Conservation (phyloP, 306 rosid species). For the Dalbergia cochinchinensis region DNA sequence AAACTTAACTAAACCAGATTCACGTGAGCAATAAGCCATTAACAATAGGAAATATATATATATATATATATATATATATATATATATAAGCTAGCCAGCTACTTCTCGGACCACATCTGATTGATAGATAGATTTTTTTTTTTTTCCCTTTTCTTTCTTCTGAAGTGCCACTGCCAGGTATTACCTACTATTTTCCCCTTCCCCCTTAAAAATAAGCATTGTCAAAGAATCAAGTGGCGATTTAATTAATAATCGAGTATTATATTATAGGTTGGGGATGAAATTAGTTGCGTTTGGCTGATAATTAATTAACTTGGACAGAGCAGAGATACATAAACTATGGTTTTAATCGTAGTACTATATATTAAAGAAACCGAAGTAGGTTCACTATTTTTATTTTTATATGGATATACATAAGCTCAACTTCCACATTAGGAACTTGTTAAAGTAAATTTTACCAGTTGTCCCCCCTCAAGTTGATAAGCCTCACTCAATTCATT, state of each 20-base stretch:
- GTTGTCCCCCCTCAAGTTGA: slow-evolving; percentile 17
- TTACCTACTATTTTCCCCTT: background rate
- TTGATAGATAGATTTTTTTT: background rate
- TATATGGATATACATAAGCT: background rate
- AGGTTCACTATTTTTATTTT: background rate
- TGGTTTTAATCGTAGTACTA: background rate
- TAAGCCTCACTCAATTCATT: background rate
- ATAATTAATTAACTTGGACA: slow-evolving; percentile 20
- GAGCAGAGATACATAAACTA: slow-evolving; percentile 7
- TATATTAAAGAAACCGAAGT: slow-evolving; percentile 26
- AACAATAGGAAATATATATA: slow-evolving; percentile 3
- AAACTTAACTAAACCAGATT: slow-evolving; percentile 41
- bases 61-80: too few relatives aligned
- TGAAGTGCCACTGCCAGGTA: slow-evolving; percentile 29
- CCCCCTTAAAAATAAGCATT: background rate
- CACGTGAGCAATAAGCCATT: slow-evolving; percentile 45
- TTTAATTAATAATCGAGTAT: slow-evolving; percentile 29
- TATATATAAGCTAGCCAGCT: background rate
- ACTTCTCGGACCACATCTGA: slow-evolving; percentile 30
- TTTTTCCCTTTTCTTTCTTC: slow-evolving; percentile 40
- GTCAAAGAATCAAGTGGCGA: background rate
- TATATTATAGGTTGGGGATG: background rate
- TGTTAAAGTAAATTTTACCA: slow-evolving; percentile 11
- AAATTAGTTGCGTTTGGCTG: background rate
- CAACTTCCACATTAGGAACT: slow-evolving; percentile 22